These are phyloP conservation scores for Beauveria caledonica DNA, from an alignment of 2,329 filamentous ascomycete species.

Conservation along the genomic window DNA sequence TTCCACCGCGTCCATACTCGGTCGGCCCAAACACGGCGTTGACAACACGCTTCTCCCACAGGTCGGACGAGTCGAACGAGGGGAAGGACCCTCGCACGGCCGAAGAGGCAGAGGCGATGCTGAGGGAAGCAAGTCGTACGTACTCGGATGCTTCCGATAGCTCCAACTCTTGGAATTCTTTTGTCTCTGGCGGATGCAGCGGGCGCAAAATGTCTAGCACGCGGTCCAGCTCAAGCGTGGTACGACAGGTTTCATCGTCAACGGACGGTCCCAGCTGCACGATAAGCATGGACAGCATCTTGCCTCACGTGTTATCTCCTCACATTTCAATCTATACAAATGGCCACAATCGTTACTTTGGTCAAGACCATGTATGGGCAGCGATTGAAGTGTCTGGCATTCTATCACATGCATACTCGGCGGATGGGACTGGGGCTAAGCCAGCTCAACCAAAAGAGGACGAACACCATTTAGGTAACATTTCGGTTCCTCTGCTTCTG, in stretches of 20 bases:
- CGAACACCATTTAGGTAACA: constrained; percentile 8
- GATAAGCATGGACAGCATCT: constrained; percentile 3
- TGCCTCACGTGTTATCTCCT: constrained; percentile 14
- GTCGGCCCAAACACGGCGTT: not conserved
- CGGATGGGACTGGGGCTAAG: constrained; percentile 2
- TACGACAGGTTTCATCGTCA: not conserved
- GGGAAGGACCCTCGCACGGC: not conserved
- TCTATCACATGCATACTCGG: constrained; percentile 12
- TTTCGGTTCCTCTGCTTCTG: not conserved
- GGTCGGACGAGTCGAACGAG: not conserved
- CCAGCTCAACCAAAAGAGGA: constrained; percentile 1
- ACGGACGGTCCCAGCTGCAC: not conserved
- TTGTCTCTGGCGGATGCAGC: not conserved
- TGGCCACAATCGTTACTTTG: constrained; percentile 10
- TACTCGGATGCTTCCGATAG: not conserved
- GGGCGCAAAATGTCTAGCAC: not conserved
- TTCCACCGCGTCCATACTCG: not conserved
- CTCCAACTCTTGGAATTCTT: constrained; percentile 11
- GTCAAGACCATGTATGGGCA: constrained; percentile 13
- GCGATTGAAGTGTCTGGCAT: constrained; percentile 15
- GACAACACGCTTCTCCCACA: not conserved
- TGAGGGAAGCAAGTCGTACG: constrained; percentile 7
- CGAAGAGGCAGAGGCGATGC: constrained; percentile 1
- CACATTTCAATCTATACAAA: constrained; percentile 12
- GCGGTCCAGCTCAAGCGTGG: not conserved